Percentiles rank a stretch among this genome's conserved stretches.
These are phyloP conservation scores for Filobasidium floriforme DNA, from an alignment of 768 basidiomycete species.

Conservation along the genomic window DNA sequence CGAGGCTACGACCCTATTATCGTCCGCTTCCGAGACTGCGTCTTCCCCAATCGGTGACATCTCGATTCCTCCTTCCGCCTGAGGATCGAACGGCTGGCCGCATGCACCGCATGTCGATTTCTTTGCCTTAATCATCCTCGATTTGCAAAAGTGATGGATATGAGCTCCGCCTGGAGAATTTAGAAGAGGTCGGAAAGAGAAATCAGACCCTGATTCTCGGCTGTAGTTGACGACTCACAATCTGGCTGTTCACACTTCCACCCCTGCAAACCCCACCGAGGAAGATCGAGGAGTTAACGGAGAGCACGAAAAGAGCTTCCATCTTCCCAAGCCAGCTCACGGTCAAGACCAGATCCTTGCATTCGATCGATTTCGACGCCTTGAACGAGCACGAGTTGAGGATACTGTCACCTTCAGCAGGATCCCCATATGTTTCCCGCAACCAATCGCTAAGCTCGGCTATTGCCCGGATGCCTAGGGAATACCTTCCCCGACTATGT, in stretches of 20 bases:
- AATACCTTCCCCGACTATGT: slow-evolving; percentile 34
- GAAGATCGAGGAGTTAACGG: no score
- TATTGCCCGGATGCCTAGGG: slow-evolving; percentile 29
- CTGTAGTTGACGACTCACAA: slow-evolving; percentile 21
- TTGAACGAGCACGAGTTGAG: slow-evolving; percentile 18
- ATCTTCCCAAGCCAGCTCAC: no score
- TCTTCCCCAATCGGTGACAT: slow-evolving; percentile 35
- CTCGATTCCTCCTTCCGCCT: slow-evolving; percentile 7
- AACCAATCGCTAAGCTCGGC: slow-evolving; percentile 37
- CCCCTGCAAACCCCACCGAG: slow-evolving; percentile 18
- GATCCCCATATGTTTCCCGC: slow-evolving; percentile 29
- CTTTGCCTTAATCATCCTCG: slow-evolving; percentile 15
- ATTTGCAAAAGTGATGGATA: slow-evolving; percentile 33
- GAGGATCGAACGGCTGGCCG: slow-evolving; percentile 19
- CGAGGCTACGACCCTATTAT: slow-evolving; percentile 20
- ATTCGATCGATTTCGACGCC: no score
- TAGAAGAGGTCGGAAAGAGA: no score
- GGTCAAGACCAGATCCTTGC: no score
- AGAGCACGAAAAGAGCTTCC: no score
- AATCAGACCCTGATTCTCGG: neutral
- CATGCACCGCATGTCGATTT: slow-evolving; percentile 30
- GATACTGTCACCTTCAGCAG: slow-evolving; percentile 10
- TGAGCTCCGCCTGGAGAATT: slow-evolving; percentile 30
- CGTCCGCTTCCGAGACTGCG: slow-evolving; percentile 27
- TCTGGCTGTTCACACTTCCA: slow-evolving; percentile 26